Evolutionary conservation across 2,329 filamentous ascomycete species (phyloP).

Genomic region (Fusarium sp.): DNA sequence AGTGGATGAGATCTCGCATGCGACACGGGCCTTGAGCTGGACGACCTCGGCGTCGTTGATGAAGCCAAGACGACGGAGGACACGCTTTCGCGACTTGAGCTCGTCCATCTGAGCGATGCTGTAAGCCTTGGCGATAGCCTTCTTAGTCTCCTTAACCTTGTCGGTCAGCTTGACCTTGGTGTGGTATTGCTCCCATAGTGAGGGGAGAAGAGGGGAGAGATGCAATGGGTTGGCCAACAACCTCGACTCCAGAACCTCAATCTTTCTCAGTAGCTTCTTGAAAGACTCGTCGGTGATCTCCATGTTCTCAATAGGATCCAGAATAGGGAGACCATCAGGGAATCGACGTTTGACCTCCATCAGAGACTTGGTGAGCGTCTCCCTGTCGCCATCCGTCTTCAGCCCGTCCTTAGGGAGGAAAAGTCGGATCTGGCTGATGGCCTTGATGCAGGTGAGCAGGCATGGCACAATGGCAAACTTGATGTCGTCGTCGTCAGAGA

Average conservation of each 20-base stretch:
- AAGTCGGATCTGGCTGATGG: conserved; percentile 85
- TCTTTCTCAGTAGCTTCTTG: conserved; percentile 93
- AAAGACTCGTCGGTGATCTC: conserved; percentile 91
- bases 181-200: conserved; percentile 88
- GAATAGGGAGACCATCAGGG: conserved; percentile 87
- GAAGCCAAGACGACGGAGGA: conserved; percentile 92
- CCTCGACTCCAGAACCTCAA: conserved; percentile 94
- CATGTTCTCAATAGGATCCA: conserved; percentile 98
- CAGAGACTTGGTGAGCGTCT: conserved; percentile 76
- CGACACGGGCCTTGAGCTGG: conserved; percentile 95
- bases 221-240: conserved; percentile 91
- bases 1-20: conserved; percentile 94
- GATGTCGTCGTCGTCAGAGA: conserved; percentile 46
- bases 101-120: conserved; percentile 95
- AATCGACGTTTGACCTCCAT: conserved; percentile 88
- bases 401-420: conserved; percentile 82
- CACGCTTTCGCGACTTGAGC: conserved; percentile 94
- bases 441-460: conserved; percentile 85
- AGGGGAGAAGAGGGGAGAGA: conserved; percentile 85
- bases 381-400: conserved; percentile 72
- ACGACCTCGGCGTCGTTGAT: conserved; percentile 97
- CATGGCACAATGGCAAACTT: conserved; percentile 73
- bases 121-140: conserved; percentile 85
- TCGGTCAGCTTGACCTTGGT: conserved; percentile 80
- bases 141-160: conserved; percentile 89